Base-by-base conservation (phyloP, 306 rosid species). In the Gastrolobium villosum region DNA sequence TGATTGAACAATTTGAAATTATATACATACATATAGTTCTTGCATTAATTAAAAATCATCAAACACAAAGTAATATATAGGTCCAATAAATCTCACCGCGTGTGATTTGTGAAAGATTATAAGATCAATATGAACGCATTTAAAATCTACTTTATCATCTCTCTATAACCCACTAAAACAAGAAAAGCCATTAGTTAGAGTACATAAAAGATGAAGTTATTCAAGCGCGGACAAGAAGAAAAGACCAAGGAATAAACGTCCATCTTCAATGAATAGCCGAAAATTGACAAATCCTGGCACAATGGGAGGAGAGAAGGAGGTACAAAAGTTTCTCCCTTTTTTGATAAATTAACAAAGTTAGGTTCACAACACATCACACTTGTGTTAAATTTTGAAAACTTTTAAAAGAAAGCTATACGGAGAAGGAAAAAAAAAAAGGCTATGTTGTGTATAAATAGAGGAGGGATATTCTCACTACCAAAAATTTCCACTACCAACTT, bases 281-380 rank as follows among this genome's bases (percentile, higher is more conserved):
- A 76, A 88, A 73, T 66, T 86, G 92, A 89, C 86, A 87, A 87
- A 84, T 68, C 71, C 34, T 74, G 65, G 87, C 86, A 83, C 52
- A 48, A 79, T 79, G 81, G 87, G 81, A 74, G 70, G 74, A 72
- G 76, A 46, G 35, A 55, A 56, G 78, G 83, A 40, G 60, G 74
- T 76, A 37, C 67, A 54, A 39, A n/a, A 75, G 7, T 52, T 63
- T 72, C n/a, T 32, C 35, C 65, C 41, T 48, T 41, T 41, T 65
- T 49, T 59, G 49, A 49, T 72, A 72, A 59, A 44, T 40, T 48
- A 34, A 74, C 69, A 7, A 59, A 28, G 28, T 39, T 79, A 50
- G 66, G 46, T 62, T 43, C 66, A 32, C 39, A 63, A 4, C 40
- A 41, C 20, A 69, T 26, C 54, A 43, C 13, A 13, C 3, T 10